Evolutionary conservation across 177 flowering plant genomes (phyloP).

Genomic region (Vitis hybrid): DNA sequence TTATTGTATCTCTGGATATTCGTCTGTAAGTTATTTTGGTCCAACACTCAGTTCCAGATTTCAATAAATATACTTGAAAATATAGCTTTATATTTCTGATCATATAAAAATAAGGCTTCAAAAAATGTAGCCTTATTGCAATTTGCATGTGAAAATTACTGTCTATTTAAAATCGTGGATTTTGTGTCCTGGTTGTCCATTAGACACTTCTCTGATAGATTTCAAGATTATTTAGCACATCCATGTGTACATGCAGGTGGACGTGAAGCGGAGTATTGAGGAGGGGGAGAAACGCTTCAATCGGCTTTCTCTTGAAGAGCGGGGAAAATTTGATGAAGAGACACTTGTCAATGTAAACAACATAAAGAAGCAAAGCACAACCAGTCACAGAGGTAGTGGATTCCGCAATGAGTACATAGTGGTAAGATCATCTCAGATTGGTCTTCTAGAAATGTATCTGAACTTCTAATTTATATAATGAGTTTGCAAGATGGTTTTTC

Average conservation of each 20-base stretch:
- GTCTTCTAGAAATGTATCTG: background rate
- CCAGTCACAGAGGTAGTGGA: conserved; percentile 57
- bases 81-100: too few species aligned
- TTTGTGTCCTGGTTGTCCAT: background rate
- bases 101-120: background rate
- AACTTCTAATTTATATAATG: background rate
- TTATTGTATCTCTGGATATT: conserved; percentile 91
- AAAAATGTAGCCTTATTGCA: background rate
- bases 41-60: too few species aligned
- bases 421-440: conserved; percentile 42
- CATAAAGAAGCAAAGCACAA: conserved; percentile 64
- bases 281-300: conserved; percentile 89
- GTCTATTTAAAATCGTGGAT: background rate
- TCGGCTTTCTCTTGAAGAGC: conserved; percentile 90
- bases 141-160: background rate
- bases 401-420: conserved; percentile 94
- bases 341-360: conserved; percentile 93
- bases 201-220: conserved; percentile 9
- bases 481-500: background rate
- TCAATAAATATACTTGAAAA: too few species aligned
- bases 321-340: conserved; percentile 96
- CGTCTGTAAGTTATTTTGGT: conserved; percentile 63
- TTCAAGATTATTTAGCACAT: conserved; percentile 4
- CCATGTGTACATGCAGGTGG: conserved; percentile 49
- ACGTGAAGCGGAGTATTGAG: conserved; percentile 70